Evolutionary conservation across 257 asterid species (phyloP), one percentile per base, ranked within the genome.

Genomic region (Leptodermis oblonga): DNA sequence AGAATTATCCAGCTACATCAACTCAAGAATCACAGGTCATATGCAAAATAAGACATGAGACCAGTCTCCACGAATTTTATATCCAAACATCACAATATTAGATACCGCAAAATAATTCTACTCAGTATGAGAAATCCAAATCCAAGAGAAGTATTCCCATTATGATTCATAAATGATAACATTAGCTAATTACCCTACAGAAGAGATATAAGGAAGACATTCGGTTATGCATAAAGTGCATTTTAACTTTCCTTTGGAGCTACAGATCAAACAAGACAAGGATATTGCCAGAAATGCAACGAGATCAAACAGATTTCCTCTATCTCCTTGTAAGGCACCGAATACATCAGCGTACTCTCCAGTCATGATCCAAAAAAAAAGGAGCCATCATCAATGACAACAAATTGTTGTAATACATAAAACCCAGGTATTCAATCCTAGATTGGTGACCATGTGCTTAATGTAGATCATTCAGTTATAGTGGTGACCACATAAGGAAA

Each of bases 371-470:
- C 92, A n/a, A 90, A 79, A 92, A 92, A 68, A 92, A 20, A 73
- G 98, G 98, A 5, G 96, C 97, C 88, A 92, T 87, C 97, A 90
- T 90, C 81, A 92, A 65, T 0, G 98, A 92, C 84, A 92, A 73
- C 41, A 87, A 80, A 69, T 92, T 90, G 75, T 90, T 92, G 79
- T 92, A 92, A 3, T 83, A 73, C 70, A 90, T 97, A 31, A 90
- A 92, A 9, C 98, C 98, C 98, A 90, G 9, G 97, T 92, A 76
- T 86, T 90, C 83, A 92, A 77, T 22, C 96, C 98, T 7, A 92
- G 87, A 82, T 87, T 92, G 10, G 96, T 92, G 54, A 92, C 98
- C 96, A 92, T 92, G 74, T 90, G 98, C 82, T 92, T 92, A 63
- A 92, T 90, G 75, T 92, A 92, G 46, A 92, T 97, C 98, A 92